These are phyloP conservation scores for Helianthus annuus DNA, from an alignment of 129 eudicot genomes.

Conservation along the genomic window HanXRQr2.0-SUNRISE NC_035441.2:184403395-184403894, in stretches of 20 bases:
- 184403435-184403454: slow-evolving; percentile 68
- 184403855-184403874: slow-evolving; percentile 56
- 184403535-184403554: slow-evolving; percentile 64
- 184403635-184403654: slow-evolving; percentile 40
- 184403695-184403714: slow-evolving; percentile 70
- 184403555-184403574: slow-evolving; percentile 64
- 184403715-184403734: slow-evolving; percentile 71
- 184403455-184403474: slow-evolving; percentile 76
- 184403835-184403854: slow-evolving; percentile 54
- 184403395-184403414: slow-evolving; percentile 73
- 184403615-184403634: slow-evolving; percentile 72
- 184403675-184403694: slow-evolving; percentile 82
- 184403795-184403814: slow-evolving; percentile 78
- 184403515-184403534: slow-evolving; percentile 54
- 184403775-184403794: slow-evolving; percentile 79
- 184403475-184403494: slow-evolving; percentile 75
- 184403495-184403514: slow-evolving; percentile 56
- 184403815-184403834: slow-evolving; percentile 58
- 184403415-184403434: slow-evolving; percentile 59
- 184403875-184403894: slow-evolving; percentile 84
- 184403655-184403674: slow-evolving; percentile 61
- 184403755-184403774: slow-evolving; percentile 54
- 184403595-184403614: slow-evolving; percentile 51
- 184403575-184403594: slow-evolving; percentile 76
- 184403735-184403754: slow-evolving; percentile 49